Evolutionary conservation across 441 rosid species (phyloP), one percentile per base, ranked within the genome.

Genomic region (Flueggea neowawraea): DNA sequence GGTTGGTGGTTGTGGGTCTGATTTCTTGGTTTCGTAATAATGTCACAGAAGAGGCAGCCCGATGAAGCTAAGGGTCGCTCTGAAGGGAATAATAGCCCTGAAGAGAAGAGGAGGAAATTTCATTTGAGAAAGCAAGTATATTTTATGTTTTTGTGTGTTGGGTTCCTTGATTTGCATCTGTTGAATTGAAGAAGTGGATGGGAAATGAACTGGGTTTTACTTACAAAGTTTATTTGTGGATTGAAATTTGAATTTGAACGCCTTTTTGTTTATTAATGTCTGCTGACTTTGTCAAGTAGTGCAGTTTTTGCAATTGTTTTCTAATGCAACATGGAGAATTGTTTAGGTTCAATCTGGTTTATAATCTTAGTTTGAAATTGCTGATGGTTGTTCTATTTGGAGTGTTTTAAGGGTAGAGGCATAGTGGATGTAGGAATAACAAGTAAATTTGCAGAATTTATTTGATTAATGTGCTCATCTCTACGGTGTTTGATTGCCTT

Each of bases 11-110:
- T 16, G 14, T 33, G 11, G 36, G n/a, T n/a, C n/a, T n/a, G n/a
- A n/a, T n/a, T n/a, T 4, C 31, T 10, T 51, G 57, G 32, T 5
- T 14, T 12, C 3, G 33, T 74, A 54, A 71, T 65, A 66, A 89
- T 89, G 98, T 80, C 98, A 48, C 91, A 87, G 60, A 91, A 91
- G 80, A 86, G 98, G 69, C 93, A 85, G 45, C 80, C 80, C 54
- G 98, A 91, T 11, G 86, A 84, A 28, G 81, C 79, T 4, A 89
- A 82, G 76, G 69, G 74, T 65, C 83, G 76, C 45, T 43, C 73
- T 0, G 85, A 85, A 28, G 86, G 77, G 47, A 64, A 60, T 57
- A 64, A 64, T 65, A 64, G 64, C 66, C 79, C 77, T 0, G 91
- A 83, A 51, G 91, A 85, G 65, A 91, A 91, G 80, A 88, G 87